Conservation (phyloP, 257 asterid genomes). For the Scutellaria minor region DNA sequence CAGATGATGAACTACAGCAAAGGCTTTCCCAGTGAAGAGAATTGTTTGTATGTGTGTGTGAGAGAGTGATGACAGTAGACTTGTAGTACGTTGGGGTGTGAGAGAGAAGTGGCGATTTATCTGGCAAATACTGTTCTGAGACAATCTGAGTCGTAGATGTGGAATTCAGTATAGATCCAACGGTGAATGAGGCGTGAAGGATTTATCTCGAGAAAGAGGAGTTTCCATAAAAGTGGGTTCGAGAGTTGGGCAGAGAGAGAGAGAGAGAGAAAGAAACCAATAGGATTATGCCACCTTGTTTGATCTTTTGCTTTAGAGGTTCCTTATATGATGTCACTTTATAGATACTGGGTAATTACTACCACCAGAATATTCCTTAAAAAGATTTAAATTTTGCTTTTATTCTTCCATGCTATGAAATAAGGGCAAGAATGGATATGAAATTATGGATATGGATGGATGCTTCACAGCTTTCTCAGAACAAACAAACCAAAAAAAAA, state of each 20-base stretch:
- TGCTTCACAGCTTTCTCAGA: background rate
- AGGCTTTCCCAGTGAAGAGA: conserved; percentile 9
- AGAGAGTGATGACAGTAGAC: background rate
- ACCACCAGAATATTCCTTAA: conserved; percentile 18
- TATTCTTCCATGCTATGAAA: background rate
- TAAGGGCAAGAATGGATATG: too few relatives aligned
- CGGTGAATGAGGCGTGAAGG: conserved; percentile 2
- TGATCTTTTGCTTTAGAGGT: background rate
- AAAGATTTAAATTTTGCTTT: background rate
- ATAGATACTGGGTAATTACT: background rate
- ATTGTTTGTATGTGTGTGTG: background rate
- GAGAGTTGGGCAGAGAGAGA: background rate
- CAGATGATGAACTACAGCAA: conserved; percentile 14
- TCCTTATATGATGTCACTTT: background rate
- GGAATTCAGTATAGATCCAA: conserved; percentile 11
- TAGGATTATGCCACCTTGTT: conserved; percentile 18
- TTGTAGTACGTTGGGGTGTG: background rate
- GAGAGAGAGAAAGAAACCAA: background rate
- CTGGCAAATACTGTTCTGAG: conserved; percentile 9
- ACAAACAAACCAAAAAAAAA: background rate
- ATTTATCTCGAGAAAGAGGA: background rate
- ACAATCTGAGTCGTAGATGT: conserved; percentile 43
- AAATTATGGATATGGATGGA: background rate
- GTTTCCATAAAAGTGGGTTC: background rate
- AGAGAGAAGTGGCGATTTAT: conserved; percentile 16